Base-by-base conservation (phyloP, 2,329 filamentous ascomycete genomes). In the Cucurbitaria berberidis region DNA sequence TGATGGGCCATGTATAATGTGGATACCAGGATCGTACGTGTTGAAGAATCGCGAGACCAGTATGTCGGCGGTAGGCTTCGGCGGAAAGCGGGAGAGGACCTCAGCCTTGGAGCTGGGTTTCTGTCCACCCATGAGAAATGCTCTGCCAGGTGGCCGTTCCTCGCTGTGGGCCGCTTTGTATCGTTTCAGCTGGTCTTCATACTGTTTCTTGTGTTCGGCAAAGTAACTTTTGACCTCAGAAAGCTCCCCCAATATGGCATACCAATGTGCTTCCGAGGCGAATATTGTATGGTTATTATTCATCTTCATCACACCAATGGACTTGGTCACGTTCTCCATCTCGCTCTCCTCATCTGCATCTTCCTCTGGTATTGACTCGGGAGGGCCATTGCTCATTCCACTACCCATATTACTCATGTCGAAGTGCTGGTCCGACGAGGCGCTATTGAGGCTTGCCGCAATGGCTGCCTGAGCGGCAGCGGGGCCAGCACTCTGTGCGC, bases 191-290 rank as follows among this genome's bases (percentile, higher is more conserved):
- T 93, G 92, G 53, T 87, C 87, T 70, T 96, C 91, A 54, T 93
- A 82, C 61, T 97, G 92, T 69, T 95, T 93, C 74, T 95, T 96
- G 76, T 97, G 91, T 30, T 83, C 86, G 16, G 79, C 77, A 67
- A 96, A 98, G 77, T 95, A 97, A 63, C 89, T 93, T 71, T 93
- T 96, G 22, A 99, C 93, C 78, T 99, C 95, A 9, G 90, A 82
- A 59, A 99, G 95, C 83, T 79, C 80, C 45, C 78, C 78, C 22
- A 82, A 58, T 41, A 82, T 81, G 6, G 80, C 78, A 58, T 80
- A 81, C 80, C 80, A 82, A 66, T 82, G 80, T 46, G 79, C 78
- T 54, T 82, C 80, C 0, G 80, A 81, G 11, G 78, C 79, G 55
- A 80, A 82, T 3, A 81, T 64, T 4, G 77, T 74, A 43, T 75